phyloP scores from a whole-genome alignment of 1,139 yeast species.

The Geotrichum restrictum region DNA sequence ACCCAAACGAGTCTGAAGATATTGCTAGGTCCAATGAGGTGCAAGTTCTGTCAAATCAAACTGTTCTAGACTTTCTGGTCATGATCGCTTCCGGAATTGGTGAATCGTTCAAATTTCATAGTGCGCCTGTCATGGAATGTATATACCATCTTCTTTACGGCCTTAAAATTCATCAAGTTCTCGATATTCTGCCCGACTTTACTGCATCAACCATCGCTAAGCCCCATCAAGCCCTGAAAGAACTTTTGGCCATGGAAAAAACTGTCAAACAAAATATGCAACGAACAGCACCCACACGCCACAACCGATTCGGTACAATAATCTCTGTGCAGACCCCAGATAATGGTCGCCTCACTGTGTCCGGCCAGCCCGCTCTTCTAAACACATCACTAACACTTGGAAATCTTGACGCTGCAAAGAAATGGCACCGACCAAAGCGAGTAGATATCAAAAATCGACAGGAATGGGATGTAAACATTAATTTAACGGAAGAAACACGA shows the following conservation, averaged over 20 bases:
- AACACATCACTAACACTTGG: slow-evolving; percentile 50
- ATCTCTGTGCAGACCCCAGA: slow-evolving; percentile 62
- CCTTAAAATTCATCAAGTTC: slow-evolving; percentile 16
- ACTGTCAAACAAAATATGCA: slow-evolving; percentile 44
- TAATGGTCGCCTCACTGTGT: slow-evolving; percentile 58
- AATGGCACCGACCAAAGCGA: slow-evolving; percentile 52
- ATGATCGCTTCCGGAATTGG: slow-evolving; percentile 67
- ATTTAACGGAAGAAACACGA: slow-evolving; percentile 39
- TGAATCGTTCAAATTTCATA: slow-evolving; percentile 61
- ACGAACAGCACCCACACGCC: slow-evolving; percentile 57
- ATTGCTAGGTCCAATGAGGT: slow-evolving; percentile 61
- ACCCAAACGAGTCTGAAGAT: slow-evolving; percentile 48
- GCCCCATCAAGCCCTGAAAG: slow-evolving; percentile 41
- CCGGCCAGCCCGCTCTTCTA: slow-evolving; percentile 69
- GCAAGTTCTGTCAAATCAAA: slow-evolving; percentile 56
- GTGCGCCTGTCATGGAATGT: slow-evolving; percentile 64
- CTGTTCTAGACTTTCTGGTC: slow-evolving; percentile 65
- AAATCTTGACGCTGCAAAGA: slow-evolving; percentile 62
- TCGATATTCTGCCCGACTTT: slow-evolving; percentile 15
- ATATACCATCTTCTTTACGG: slow-evolving; percentile 55
- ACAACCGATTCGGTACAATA: slow-evolving; percentile 87
- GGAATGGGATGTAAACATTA: slow-evolving; percentile 31
- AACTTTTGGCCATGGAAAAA: slow-evolving; percentile 56
- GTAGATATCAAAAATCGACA: slow-evolving; percentile 39
- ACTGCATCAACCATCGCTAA: slow-evolving; percentile 8